Percentiles rank a stretch among this genome's conserved stretches.
phyloP scores from a whole-genome alignment of 2,329 filamentous ascomycete genomes.

The Paecilomyces sp. region DNA sequence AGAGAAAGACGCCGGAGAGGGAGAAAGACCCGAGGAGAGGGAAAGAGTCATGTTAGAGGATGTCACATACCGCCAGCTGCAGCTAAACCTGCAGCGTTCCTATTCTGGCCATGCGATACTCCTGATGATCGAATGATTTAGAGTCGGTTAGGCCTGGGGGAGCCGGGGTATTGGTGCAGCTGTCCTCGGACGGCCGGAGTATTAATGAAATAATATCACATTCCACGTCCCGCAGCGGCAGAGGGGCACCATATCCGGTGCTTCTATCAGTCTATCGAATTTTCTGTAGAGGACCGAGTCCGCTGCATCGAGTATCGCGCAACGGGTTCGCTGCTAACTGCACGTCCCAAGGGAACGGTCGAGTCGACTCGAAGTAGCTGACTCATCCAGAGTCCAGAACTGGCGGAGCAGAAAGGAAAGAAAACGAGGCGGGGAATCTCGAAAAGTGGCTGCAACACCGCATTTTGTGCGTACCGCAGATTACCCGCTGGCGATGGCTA shows the following conservation, averaged over 20 bases:
- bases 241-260: background rate
- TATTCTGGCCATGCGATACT: background rate
- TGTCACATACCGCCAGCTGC: no score
- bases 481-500: background rate
- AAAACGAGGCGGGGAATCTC: background rate
- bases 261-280: background rate
- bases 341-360: no score
- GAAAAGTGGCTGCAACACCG: background rate
- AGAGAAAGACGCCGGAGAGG: no score
- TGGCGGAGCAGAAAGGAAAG: background rate
- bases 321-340: no score
- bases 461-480: background rate
- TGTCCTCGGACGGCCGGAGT: background rate
- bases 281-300: background rate
- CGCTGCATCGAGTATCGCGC: no score
- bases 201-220: background rate
- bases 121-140: background rate
- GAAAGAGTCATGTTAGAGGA: no score
- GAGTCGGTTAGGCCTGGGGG: background rate
- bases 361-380: no score
- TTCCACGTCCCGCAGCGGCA: background rate
- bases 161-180: background rate
- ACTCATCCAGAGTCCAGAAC: background rate
- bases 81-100: no score
- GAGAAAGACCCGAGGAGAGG: no score